Conservation (phyloP, 306 rosid species). For the Hylodesmum podocarpum region DNA sequence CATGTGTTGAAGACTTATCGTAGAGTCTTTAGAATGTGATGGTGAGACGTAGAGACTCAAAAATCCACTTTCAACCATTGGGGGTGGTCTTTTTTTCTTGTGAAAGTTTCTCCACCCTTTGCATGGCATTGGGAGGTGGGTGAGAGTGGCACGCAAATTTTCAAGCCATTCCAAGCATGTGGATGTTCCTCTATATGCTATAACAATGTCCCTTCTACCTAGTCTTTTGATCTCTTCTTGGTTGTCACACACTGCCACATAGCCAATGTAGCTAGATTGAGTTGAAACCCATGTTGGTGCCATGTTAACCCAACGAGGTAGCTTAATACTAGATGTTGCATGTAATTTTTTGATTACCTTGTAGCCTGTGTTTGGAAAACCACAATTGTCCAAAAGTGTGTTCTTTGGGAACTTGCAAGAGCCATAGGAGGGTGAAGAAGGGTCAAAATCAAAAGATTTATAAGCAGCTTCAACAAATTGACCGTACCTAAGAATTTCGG, state of each 20-base stretch:
- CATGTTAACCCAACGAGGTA: background rate
- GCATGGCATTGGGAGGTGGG: background rate
- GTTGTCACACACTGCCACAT: background rate
- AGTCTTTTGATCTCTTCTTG: background rate
- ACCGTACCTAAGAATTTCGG: background rate
- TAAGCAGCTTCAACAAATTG: background rate
- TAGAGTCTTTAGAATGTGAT: background rate
- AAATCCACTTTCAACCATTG: background rate
- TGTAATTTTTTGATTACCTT: background rate
- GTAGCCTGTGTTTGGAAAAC: background rate
- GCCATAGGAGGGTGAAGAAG: background rate
- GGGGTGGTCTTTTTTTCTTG: background rate
- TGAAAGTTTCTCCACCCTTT: background rate
- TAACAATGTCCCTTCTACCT: background rate
- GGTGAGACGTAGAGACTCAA: background rate
- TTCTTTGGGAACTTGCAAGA: background rate
- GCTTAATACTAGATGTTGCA: background rate
- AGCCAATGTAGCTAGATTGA: background rate
- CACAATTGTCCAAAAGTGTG: background rate
- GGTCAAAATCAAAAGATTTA: background rate
- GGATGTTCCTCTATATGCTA: background rate
- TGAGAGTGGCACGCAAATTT: conserved; percentile 3
- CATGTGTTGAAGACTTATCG: background rate
- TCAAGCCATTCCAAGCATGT: conserved; percentile 2
- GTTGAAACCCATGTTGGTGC: background rate